These are phyloP conservation scores for Plasmodium blacklocki DNA, from an alignment of 169 alveolate genomes.

Conservation along the genomic window DNA sequence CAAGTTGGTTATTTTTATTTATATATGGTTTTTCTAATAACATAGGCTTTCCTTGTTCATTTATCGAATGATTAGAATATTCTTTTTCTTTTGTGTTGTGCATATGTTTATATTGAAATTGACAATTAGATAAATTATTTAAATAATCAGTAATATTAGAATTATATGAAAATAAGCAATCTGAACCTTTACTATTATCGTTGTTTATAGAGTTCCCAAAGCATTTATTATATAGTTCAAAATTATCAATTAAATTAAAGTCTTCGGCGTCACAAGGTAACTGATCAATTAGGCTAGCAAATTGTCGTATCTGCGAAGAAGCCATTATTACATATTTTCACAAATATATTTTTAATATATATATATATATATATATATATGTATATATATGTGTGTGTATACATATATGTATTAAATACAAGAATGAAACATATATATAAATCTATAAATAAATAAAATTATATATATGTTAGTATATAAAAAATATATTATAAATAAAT, in stretches of 20 bases:
- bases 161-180: constrained; percentile 25
- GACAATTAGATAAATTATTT: constrained; percentile 43
- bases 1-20: constrained; percentile 27
- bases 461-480: no score
- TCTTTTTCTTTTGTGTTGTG: constrained; percentile 14
- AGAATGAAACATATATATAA: no score
- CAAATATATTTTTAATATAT: constrained; percentile 6
- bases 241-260: constrained; percentile 54
- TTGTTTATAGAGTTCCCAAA: constrained; percentile 28
- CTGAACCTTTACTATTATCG: constrained; percentile 19
- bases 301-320: constrained; percentile 73
- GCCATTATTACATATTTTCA: constrained; percentile 68
- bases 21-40: constrained; percentile 11
- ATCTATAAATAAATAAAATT: no score
- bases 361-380: neutral
- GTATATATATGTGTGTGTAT: no score
- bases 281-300: constrained; percentile 73
- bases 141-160: constrained; percentile 41
- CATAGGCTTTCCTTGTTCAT: constrained; percentile 21
- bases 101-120: constrained; percentile 7
- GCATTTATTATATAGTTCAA: constrained; percentile 46
- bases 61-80: constrained; percentile 14
- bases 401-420: neutral
- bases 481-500: no score
- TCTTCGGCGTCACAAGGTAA: constrained; percentile 75